A percentile compares a stretch with the other conserved stretches of the same genome.
Conservation (phyloP, 345 rosid genomes). For the Euphorbia tirucalli region DNA sequence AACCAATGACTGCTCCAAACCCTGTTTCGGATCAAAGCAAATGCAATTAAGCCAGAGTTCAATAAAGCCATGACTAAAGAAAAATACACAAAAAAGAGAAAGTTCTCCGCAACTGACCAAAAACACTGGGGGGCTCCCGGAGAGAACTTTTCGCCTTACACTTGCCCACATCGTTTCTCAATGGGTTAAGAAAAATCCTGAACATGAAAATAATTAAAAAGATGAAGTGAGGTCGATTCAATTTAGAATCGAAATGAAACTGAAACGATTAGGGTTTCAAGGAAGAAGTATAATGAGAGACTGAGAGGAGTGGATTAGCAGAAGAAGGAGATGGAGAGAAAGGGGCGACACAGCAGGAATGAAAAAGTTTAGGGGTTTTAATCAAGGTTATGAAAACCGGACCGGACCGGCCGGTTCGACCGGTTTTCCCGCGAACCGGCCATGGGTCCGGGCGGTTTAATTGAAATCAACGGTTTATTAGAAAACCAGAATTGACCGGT, state of each 20-base stretch:
- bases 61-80: background rate
- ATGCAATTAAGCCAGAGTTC: background rate
- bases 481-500: no score
- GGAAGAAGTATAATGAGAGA: background rate
- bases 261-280: background rate
- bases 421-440: no score
- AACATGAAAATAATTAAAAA: background rate
- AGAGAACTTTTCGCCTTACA: conserved; percentile 24
- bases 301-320: background rate
- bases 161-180: conserved; percentile 31
- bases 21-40: background rate
- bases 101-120: conserved; percentile 20
- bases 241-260: background rate
- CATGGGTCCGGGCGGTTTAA: no score
- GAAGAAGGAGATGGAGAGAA: background rate
- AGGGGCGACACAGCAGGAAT: background rate
- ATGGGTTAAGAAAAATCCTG: background rate
- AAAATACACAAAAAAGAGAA: background rate
- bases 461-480: no score
- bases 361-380: no score
- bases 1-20: conserved; percentile 25
- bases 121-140: conserved; percentile 22
- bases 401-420: no score
- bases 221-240: background rate
- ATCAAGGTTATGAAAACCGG: no score